These are phyloP conservation scores for Neonectria punicea DNA, from an alignment of 2,329 filamentous ascomycete species.

Conservation along the genomic window DNA sequence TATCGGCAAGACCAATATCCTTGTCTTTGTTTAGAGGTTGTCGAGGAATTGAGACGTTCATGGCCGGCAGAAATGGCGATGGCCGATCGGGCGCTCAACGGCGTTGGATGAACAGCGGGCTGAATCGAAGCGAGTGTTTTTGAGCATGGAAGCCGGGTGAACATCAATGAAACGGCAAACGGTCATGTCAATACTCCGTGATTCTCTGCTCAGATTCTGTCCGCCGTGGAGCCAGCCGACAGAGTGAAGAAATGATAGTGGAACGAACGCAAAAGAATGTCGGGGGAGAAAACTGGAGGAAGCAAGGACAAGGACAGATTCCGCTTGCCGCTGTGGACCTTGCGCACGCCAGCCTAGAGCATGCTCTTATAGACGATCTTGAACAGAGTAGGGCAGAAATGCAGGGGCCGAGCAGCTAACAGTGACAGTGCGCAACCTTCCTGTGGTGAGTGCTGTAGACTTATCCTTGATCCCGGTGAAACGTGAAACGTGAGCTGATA, in stretches of 20 bases:
- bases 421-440: not conserved
- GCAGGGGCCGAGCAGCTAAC: conserved; percentile 8
- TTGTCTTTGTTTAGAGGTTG: not conserved
- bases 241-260: not conserved
- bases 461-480: conserved; percentile 9
- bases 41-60: not conserved
- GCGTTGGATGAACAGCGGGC: not conserved
- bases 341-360: not conserved
- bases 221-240: conserved; percentile 4
- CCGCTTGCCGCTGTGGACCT: not conserved
- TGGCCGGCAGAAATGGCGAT: not conserved
- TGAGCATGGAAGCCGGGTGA: not conserved
- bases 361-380: conserved; percentile 3
- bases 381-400: not conserved
- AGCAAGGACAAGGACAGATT: conserved; percentile 4
- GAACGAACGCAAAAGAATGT: conserved; percentile 6
- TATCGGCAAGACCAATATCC: conserved; percentile 1
- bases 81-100: not conserved
- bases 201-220: not conserved
- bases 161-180: not conserved
- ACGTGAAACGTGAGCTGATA: conserved; percentile 1
- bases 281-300: not conserved
- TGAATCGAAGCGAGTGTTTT: not conserved
- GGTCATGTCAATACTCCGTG: not conserved
- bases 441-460: not conserved